Percentiles rank a stretch among this genome's conserved stretches.
phyloP scores from a whole-genome alignment of 306 rosid species.

The Pyrus pyrifolia region DNA sequence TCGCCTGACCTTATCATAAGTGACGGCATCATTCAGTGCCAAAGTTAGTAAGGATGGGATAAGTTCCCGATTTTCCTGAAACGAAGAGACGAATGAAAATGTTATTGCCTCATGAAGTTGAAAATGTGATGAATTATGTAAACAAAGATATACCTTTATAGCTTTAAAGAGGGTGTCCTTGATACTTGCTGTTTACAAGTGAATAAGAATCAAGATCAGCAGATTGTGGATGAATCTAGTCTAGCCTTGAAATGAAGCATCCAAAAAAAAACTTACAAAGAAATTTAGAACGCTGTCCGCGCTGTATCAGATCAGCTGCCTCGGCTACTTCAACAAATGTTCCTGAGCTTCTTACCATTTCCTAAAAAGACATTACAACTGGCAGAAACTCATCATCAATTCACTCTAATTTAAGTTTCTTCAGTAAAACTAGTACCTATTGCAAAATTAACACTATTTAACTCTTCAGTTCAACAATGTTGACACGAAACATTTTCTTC shows the following conservation, averaged over 20 bases:
- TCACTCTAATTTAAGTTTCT: slow-evolving; percentile 30
- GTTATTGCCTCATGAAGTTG: not conserved
- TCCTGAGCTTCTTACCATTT: slow-evolving; percentile 50
- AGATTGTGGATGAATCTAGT: slow-evolving; percentile 2
- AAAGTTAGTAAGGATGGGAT: slow-evolving; percentile 57
- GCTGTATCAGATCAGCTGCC: slow-evolving; percentile 91
- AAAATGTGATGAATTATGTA: not conserved
- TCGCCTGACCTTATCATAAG: slow-evolving; percentile 82
- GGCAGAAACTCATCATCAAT: slow-evolving; percentile 69
- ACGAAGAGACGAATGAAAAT: slow-evolving; percentile 6
- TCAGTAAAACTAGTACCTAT: not conserved
- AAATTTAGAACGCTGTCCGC: slow-evolving; percentile 85
- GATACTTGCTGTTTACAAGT: slow-evolving; percentile 48
- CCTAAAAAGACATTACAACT: slow-evolving; percentile 65
- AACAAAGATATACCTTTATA: slow-evolving; percentile 45
- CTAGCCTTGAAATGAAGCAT: not conserved
- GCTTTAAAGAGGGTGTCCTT: slow-evolving; percentile 55
- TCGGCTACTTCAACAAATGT: slow-evolving; percentile 45
- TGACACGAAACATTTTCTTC: not conserved
- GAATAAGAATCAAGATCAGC: slow-evolving; percentile 22
- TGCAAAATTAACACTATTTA: not conserved
- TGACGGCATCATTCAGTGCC: slow-evolving; percentile 78
- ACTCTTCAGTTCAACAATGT: not conserved
- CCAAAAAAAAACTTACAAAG: slow-evolving; percentile 42
- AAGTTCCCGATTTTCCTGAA: slow-evolving; percentile 71